phyloP scores from a whole-genome alignment of 345 rosid genomes.

The Aquilaria malaccensis region DNA sequence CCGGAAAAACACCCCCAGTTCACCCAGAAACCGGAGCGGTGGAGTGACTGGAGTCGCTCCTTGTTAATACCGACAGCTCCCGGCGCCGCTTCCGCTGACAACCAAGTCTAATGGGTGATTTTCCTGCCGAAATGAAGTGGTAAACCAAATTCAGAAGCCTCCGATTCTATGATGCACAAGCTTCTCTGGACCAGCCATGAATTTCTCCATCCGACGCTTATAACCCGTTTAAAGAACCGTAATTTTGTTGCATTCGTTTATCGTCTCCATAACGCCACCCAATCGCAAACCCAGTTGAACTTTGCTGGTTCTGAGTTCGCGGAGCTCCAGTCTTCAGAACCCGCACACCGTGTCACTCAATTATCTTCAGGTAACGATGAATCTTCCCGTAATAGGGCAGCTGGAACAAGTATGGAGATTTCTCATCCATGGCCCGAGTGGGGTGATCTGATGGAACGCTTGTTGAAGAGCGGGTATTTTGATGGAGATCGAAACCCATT shows the following conservation, averaged over 20 bases:
- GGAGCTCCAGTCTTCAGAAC: slow-evolving; percentile 22
- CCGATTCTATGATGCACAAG: slow-evolving; percentile 21
- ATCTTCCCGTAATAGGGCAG: not conserved
- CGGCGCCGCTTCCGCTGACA: too few relatives aligned
- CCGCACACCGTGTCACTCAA: slow-evolving; percentile 11
- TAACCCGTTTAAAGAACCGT: not conserved
- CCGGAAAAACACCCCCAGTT: too few relatives aligned
- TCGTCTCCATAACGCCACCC: slow-evolving; percentile 19
- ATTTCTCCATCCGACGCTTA: slow-evolving; percentile 15
- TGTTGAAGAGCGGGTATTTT: slow-evolving; percentile 53
- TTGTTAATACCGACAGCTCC: too few relatives aligned
- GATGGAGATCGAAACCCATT: slow-evolving; percentile 38
- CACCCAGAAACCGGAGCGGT: too few relatives aligned
- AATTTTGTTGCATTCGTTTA: slow-evolving; percentile 16
- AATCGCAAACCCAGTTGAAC: slow-evolving; percentile 17
- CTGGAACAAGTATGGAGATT: slow-evolving; percentile 25
- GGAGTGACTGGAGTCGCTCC: too few relatives aligned
- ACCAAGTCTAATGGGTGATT: too few relatives aligned
- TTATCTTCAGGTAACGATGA: not conserved
- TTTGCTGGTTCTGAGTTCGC: slow-evolving; percentile 18
- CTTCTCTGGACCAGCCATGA: slow-evolving; percentile 19
- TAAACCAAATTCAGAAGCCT: not conserved
- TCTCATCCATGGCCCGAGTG: slow-evolving; percentile 85
- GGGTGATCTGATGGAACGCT: slow-evolving; percentile 57
- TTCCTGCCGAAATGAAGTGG: slow-evolving; percentile 12